Conservation (phyloP, 768 basidiomycete species). For the Candolleomyces eurysporus region DNA sequence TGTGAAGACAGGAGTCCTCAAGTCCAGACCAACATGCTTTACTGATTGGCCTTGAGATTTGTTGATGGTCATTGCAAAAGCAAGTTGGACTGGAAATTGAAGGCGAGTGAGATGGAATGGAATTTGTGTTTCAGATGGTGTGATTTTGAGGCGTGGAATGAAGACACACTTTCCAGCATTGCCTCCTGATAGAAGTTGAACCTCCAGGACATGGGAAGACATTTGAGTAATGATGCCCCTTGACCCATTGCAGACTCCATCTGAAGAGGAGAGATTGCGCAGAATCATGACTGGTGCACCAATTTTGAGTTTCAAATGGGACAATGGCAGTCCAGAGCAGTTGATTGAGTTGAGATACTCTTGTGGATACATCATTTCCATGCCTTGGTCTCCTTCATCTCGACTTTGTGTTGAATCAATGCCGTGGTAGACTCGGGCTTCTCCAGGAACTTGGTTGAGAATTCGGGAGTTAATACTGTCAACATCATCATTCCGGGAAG, state of each 20-base stretch:
- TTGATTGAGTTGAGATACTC: slow-evolving; percentile 41
- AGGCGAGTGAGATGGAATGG: slow-evolving; percentile 28
- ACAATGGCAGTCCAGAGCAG: slow-evolving; percentile 36
- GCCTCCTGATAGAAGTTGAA: slow-evolving; percentile 34
- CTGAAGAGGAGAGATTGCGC: too few relatives aligned
- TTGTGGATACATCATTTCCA: slow-evolving; percentile 24
- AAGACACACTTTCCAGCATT: slow-evolving; percentile 32
- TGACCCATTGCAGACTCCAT: too few relatives aligned
- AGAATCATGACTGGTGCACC: too few relatives aligned
- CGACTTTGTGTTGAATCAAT: too few relatives aligned
- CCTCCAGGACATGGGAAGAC: too few relatives aligned
- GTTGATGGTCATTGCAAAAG: slow-evolving; percentile 49
- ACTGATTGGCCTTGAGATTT: slow-evolving; percentile 50
- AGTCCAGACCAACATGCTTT: slow-evolving; percentile 37
- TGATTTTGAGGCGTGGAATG: slow-evolving; percentile 38
- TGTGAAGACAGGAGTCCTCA: slow-evolving; percentile 32
- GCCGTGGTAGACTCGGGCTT: not conserved
- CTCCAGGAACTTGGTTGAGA: slow-evolving; percentile 19
- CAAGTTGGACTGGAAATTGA: slow-evolving; percentile 43
- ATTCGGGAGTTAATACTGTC: slow-evolving; percentile 29
- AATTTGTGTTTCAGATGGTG: slow-evolving; percentile 23
- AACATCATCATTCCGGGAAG: too few relatives aligned
- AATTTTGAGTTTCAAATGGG: slow-evolving; percentile 29
- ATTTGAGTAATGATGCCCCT: too few relatives aligned
- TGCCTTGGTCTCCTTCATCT: slow-evolving; percentile 12